Evolutionary conservation across 2,329 filamentous ascomycete genomes (phyloP), one percentile per base, ranked within the genome.

Genomic region (Clonostachys rosea): DNA sequence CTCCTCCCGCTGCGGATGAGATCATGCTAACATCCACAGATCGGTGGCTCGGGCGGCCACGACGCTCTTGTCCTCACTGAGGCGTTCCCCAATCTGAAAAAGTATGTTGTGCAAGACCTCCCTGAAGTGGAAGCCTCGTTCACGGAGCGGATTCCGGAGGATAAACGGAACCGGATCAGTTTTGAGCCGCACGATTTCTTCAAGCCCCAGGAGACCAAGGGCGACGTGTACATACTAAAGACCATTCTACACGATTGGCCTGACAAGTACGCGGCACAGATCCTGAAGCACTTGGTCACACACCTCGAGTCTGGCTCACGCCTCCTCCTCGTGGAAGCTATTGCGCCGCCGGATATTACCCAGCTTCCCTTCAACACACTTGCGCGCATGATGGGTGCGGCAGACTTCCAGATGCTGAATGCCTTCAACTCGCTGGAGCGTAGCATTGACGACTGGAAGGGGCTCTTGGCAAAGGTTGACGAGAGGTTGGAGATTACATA

Each of bases 181-280:
- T 70, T 70, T 48, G 49, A 61, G 42, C 50, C 58, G 6, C 65
- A 69, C 49, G 59, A 66, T 49, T 65, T 71, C 50, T 65, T 70
- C 54, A 44, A 58, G 30, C 60, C 64, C 2, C 67, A 71, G 47
- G 48, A 57, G 8, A 55, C 60, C 5, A 47, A 59, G 16, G 76
- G 66, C 3, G 72, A 75, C 47, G 61, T 78, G 39, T 80, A 77
- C 59, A 60, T 79, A 44, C 59, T 81, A 47, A 76, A 76, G 50
- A 61, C 69, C 51, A 76, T 80, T 43, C 61, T 81, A 9, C 75
- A 81, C 56, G 75, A 79, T 62, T 79, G 75, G 74, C 66, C 74
- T 0, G 72, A 79, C 40, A 59, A 64, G 33, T 63, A 73, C 43
- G 60, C 62, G 2, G 50, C 60, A 24, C 56, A 60, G 40, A 71